Percentiles rank a stretch among this genome's conserved stretches.
These are phyloP conservation scores for Bondarzewia mesenterica DNA, from an alignment of 1,284 basidiomycete species.

Conservation along the genomic window DNA sequence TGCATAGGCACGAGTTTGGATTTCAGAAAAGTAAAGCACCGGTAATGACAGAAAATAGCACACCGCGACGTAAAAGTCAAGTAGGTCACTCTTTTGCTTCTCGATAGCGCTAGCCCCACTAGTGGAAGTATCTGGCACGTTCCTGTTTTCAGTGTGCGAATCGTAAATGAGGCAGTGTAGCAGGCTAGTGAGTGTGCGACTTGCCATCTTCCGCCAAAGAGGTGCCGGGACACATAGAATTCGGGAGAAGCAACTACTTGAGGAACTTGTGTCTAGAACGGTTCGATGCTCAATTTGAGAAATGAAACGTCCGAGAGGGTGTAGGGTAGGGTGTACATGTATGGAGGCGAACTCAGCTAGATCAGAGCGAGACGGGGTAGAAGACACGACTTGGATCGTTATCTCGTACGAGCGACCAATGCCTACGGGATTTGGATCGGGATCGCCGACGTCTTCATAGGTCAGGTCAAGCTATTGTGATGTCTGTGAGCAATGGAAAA, in stretches of 20 bases:
- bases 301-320: background rate
- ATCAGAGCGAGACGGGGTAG: conserved; percentile 25
- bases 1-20: conserved; percentile 10
- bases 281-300: background rate
- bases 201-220: conserved; percentile 32
- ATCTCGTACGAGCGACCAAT: conserved; percentile 33
- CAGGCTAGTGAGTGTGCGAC: background rate
- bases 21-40: background rate
- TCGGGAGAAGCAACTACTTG: conserved; percentile 28
- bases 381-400: conserved; percentile 25
- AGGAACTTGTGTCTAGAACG: conserved; percentile 24
- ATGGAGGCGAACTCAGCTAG: conserved; percentile 24
- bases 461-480: conserved; percentile 31
- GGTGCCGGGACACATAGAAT: conserved; percentile 28
- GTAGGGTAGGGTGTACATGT: conserved; percentile 17
- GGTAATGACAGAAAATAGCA: background rate
- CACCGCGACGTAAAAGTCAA: conserved; percentile 34
- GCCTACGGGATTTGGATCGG: conserved; percentile 30
- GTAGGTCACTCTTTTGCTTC: conserved; percentile 27
- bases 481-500: no score
- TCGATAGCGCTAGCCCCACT: conserved; percentile 23
- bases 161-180: background rate
- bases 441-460: conserved; percentile 36
- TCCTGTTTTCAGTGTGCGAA: background rate
- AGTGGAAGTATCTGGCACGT: background rate